Evolutionary conservation across 2,329 filamentous ascomycete genomes (phyloP), one percentile per base, ranked within the genome.

Genomic region (Cytospora paraplurivora): DNA sequence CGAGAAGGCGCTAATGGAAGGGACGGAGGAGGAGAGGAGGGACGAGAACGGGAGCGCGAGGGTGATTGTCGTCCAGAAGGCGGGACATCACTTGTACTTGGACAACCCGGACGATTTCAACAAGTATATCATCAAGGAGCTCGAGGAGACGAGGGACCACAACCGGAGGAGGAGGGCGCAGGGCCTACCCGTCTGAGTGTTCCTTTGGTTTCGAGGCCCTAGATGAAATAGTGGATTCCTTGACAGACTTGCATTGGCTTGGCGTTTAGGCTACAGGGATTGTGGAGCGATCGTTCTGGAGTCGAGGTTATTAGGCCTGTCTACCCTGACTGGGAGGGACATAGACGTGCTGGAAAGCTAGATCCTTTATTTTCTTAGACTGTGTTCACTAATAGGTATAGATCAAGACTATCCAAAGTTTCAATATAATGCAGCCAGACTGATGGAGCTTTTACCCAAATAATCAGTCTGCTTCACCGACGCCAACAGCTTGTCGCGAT

Each of bases 31-130:
- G 63, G 90, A 96, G 75, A 85, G 82, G 74, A 77, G 80, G 64
- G 78, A 77, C 4, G 94, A 97, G 72, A 90, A 91, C 62, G 93
- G 94, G 5, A 87, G 86, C 50, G 90, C 90, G 10, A 95, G 91
- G 77, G 93, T 98, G 0, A 76, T 94, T 6, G 82, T 97, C 37
- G 88, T 99, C 15, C 75, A 74, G 65, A 82, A 83, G 69, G 82
- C 85, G 0, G 85, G 85, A 0, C 85, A 87, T 56, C 84, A 87
- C 70, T 70, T 87, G 10, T 86, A 87, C 72, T 74, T 87, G 33
- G 85, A 87, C 67, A 87, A 87, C 66, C 78, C 84, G 0, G 79
- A 84, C 0, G 79, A 82, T 57, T 87, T 87, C 71, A 87, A 87
- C 72, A 71, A 78, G 3, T 76, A 81, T 53, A 75, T 87, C 12